These are phyloP conservation scores for Beauveria varroae DNA, from an alignment of 2,329 filamentous ascomycete species.

Conservation along the genomic window DNA sequence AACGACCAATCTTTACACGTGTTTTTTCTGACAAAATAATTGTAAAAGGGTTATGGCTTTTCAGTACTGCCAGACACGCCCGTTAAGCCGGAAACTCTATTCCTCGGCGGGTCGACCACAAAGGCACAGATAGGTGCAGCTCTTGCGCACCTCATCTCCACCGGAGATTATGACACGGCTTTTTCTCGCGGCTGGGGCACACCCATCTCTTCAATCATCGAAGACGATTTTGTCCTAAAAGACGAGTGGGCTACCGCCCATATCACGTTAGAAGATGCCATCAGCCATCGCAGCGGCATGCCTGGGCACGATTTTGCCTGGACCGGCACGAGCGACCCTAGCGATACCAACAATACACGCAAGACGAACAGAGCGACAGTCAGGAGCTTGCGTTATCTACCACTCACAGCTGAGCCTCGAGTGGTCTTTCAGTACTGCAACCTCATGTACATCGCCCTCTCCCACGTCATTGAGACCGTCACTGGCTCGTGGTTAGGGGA, in stretches of 20 bases:
- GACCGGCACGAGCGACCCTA: not conserved
- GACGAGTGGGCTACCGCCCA: slow-evolving; percentile 38
- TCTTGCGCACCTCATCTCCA: not conserved
- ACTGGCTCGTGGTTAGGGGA: slow-evolving; percentile 24
- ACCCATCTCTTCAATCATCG: slow-evolving; percentile 38
- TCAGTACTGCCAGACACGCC: not conserved
- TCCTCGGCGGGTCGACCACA: not conserved
- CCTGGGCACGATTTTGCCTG: not conserved
- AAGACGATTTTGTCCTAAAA: slow-evolving; percentile 43
- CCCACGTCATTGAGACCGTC: slow-evolving; percentile 31
- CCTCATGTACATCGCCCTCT: slow-evolving; percentile 34
- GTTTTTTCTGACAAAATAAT: not conserved
- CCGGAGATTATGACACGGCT: not conserved
- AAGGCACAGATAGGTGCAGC: not conserved
- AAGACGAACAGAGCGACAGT: not conserved
- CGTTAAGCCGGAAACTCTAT: not conserved
- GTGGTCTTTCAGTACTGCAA: slow-evolving; percentile 37
- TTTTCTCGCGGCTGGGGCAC: slow-evolving; percentile 33
- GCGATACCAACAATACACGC: not conserved
- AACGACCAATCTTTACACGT: not conserved
- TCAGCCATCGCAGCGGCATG: slow-evolving; percentile 42
- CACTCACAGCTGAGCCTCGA: slow-evolving; percentile 31
- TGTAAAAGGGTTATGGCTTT: not conserved
- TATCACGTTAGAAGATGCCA: slow-evolving; percentile 46
- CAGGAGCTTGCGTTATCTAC: slow-evolving; percentile 30